phyloP scores from a whole-genome alignment of 768 basidiomycete species.

The Lentinula detonsa region DNA sequence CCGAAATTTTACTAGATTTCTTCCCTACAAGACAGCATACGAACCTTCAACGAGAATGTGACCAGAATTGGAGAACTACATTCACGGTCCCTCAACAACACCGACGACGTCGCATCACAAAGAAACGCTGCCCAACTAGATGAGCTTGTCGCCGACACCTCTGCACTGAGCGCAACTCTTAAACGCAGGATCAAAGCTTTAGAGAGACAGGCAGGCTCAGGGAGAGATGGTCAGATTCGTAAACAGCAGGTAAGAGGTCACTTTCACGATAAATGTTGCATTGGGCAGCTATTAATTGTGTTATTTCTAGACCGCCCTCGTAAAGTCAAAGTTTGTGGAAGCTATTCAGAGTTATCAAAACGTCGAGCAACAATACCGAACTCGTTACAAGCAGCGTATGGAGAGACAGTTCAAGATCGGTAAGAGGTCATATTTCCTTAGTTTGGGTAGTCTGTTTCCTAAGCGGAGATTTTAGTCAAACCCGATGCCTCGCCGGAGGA shows the following conservation, averaged over 20 bases:
- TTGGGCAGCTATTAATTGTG: background rate
- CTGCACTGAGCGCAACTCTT: conserved; percentile 58
- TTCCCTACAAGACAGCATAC: conserved; percentile 65
- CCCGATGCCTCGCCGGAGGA: conserved; percentile 91
- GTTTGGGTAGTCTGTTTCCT: background rate
- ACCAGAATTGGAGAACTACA: conserved; percentile 66
- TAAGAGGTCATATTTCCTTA: conserved; percentile 20
- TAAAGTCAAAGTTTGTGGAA: conserved; percentile 70
- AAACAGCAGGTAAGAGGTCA: conserved; percentile 58
- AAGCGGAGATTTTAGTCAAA: conserved; percentile 51
- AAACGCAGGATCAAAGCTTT: conserved; percentile 71
- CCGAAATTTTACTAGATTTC: conserved; percentile 45
- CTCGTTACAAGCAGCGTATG: conserved; percentile 74
- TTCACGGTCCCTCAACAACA: conserved; percentile 67
- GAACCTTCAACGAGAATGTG: conserved; percentile 65
- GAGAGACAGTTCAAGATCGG: conserved; percentile 87
- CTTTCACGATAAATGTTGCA: background rate
- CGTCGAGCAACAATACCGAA: conserved; percentile 75
- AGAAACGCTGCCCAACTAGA: conserved; percentile 59
- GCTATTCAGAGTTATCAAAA: conserved; percentile 81
- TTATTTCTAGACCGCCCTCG: background rate
- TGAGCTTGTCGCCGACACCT: conserved; percentile 65
- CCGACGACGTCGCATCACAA: conserved; percentile 62
- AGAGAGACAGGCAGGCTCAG: conserved; percentile 58
- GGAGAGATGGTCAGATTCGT: conserved; percentile 67